Percentiles rank a stretch among this genome's conserved stretches.
phyloP scores from a whole-genome alignment of 257 asterid genomes.

The Leptodermis oblonga region DNA sequence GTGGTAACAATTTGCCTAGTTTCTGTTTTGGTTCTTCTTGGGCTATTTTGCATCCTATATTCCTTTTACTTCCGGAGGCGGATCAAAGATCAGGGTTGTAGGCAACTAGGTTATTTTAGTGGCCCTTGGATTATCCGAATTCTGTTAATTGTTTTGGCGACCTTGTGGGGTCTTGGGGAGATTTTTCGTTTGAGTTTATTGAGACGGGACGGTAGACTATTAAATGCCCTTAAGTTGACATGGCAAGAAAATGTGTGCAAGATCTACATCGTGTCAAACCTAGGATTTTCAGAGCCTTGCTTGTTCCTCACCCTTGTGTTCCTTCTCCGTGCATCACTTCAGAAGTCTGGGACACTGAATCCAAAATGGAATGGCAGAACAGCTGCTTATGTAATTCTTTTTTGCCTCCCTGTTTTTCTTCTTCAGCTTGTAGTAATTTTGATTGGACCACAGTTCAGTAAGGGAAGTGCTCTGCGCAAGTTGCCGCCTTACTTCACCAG shows the following conservation, averaged over 20 bases:
- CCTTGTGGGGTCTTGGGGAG: slow-evolving; percentile 88
- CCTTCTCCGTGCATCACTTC: slow-evolving; percentile 75
- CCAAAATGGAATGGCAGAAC: slow-evolving; percentile 72
- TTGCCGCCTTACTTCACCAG: slow-evolving; percentile 68
- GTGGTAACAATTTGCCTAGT: slow-evolving; percentile 74
- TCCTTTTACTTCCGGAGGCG: slow-evolving; percentile 54
- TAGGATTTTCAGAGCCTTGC: slow-evolving; percentile 87
- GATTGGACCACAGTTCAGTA: slow-evolving; percentile 42
- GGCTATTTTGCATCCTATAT: slow-evolving; percentile 50
- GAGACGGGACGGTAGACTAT: slow-evolving; percentile 49
- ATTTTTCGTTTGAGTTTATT: slow-evolving; percentile 49
- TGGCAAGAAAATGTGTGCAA: slow-evolving; percentile 84
- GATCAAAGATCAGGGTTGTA: slow-evolving; percentile 43
- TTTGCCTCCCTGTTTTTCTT: slow-evolving; percentile 58
- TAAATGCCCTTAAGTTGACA: slow-evolving; percentile 47
- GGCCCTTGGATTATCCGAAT: slow-evolving; percentile 84
- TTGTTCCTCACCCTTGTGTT: slow-evolving; percentile 61
- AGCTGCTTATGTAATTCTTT: slow-evolving; percentile 49
- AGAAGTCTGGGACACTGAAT: slow-evolving; percentile 51
- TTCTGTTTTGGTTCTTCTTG: slow-evolving; percentile 53
- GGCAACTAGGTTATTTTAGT: slow-evolving; percentile 53
- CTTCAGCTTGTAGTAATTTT: slow-evolving; percentile 60
- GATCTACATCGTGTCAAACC: slow-evolving; percentile 69
- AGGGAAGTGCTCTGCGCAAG: slow-evolving; percentile 30
- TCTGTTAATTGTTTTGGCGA: slow-evolving; percentile 38